A percentile compares a stretch with the other conserved stretches of the same genome.
phyloP scores from a whole-genome alignment of 768 basidiomycete species.

The Tubosaeta sp. region DNA sequence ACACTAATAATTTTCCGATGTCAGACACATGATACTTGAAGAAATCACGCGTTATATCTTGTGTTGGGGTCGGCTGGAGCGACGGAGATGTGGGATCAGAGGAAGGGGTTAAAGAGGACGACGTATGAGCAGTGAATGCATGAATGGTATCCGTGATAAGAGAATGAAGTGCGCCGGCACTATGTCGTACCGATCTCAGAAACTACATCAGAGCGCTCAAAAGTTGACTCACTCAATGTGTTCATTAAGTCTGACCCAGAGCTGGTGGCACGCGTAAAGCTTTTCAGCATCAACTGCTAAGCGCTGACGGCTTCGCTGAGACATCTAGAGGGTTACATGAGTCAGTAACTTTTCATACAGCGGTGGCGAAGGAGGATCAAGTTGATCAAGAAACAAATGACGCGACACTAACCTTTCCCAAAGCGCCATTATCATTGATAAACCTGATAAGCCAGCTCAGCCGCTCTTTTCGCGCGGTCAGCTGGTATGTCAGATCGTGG shows the following conservation, averaged over 20 bases:
- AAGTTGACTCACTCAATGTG: conserved; percentile 49
- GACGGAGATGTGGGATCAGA: conserved; percentile 19
- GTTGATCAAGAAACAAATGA: not conserved
- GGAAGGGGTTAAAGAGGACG: conserved; percentile 12
- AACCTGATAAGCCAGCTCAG: conserved; percentile 84
- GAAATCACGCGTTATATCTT: conserved; percentile 81
- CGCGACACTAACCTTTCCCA: conserved; percentile 55
- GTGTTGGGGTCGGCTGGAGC: conserved; percentile 46
- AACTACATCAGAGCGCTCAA: not conserved
- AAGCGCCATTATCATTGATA: conserved; percentile 80
- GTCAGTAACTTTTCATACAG: conserved; percentile 4
- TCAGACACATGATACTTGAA: conserved; percentile 68
- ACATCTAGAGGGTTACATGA: conserved; percentile 49
- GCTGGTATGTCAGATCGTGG: conserved; percentile 76
- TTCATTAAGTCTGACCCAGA: conserved; percentile 78
- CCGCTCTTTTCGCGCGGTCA: conserved; percentile 69
- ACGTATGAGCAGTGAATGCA: conserved; percentile 50
- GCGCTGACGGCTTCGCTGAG: conserved; percentile 70
- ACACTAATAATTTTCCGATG: conserved; percentile 63
- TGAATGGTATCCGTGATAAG: conserved; percentile 70
- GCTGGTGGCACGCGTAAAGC: conserved; percentile 70
- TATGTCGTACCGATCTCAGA: conserved; percentile 23
- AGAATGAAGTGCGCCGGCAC: conserved; percentile 52
- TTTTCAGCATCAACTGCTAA: conserved; percentile 85
- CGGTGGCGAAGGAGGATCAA: not conserved